Conservation (phyloP, 2,329 filamentous ascomycete species). For the Sclerotinia sclerotiorum region DNA sequence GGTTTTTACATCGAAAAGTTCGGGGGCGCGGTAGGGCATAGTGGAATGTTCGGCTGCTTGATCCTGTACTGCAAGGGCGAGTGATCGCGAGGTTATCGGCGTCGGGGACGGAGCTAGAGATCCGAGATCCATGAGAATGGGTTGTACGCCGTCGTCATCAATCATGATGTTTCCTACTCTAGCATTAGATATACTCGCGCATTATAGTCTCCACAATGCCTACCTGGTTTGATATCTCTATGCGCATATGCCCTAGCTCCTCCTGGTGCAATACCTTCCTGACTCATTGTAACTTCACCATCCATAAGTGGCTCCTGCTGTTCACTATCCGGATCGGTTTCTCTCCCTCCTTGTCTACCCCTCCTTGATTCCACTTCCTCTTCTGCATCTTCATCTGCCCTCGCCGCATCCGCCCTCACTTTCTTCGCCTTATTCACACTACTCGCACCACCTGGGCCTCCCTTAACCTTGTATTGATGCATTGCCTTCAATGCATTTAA, state of each 20-base stretch:
- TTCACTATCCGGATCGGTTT: slow-evolving; percentile 62
- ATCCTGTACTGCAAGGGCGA: slow-evolving; percentile 91
- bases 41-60: slow-evolving; percentile 94
- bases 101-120: slow-evolving; percentile 85
- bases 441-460: slow-evolving; percentile 52
- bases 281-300: slow-evolving; percentile 66
- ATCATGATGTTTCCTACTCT: slow-evolving; percentile 90
- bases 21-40: slow-evolving; percentile 96
- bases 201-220: slow-evolving; percentile 33
- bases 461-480: slow-evolving; percentile 79
- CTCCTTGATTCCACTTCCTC: slow-evolving; percentile 41
- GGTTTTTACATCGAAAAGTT: slow-evolving; percentile 97
- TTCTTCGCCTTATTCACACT: slow-evolving; percentile 51
- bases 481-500: slow-evolving; percentile 85
- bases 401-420: slow-evolving; percentile 39
- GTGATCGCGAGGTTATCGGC: slow-evolving; percentile 82
- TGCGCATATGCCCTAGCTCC: slow-evolving; percentile 82
- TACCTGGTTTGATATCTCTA: slow-evolving; percentile 95
- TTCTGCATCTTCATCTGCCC: slow-evolving; percentile 46
- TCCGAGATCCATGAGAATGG: slow-evolving; percentile 96
- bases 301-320: slow-evolving; percentile 85
- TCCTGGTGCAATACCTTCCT: slow-evolving; percentile 67
- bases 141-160: slow-evolving; percentile 79
- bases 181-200: slow-evolving; percentile 23
- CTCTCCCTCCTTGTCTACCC: slow-evolving; percentile 46